Evolutionary conservation across 192 early-diverging fungal genomes (phyloP).

Genomic region (Funneliformis mosseae): DNA sequence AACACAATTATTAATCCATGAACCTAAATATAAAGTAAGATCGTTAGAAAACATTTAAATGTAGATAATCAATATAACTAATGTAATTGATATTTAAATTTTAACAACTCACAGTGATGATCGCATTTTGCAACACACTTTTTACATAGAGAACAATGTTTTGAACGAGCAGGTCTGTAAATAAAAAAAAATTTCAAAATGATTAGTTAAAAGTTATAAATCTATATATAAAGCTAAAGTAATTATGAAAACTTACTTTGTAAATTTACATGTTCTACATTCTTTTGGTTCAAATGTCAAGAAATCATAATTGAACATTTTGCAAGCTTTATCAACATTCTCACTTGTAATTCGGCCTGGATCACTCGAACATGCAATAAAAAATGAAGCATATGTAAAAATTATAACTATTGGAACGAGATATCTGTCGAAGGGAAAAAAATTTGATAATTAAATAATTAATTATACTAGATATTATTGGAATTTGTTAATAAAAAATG

Average conservation of each 20-base stretch:
- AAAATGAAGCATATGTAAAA: slow-evolving; percentile 50
- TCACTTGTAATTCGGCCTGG: slow-evolving; percentile 50
- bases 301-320: slow-evolving; percentile 48
- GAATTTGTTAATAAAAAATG: neutral
- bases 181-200: neutral
- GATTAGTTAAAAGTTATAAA: neutral
- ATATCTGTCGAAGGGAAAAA: slow-evolving; percentile 35
- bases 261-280: slow-evolving; percentile 54
- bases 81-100: neutral
- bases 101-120: slow-evolving; percentile 51
- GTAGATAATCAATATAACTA: neutral
- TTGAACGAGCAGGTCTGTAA: slow-evolving; percentile 56
- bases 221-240: neutral
- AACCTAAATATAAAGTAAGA: slow-evolving; percentile 32
- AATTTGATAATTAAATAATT: neutral
- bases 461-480: neutral
- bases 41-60: neutral
- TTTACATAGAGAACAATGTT: slow-evolving; percentile 60
- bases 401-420: slow-evolving; percentile 47
- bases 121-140: slow-evolving; percentile 51
- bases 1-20: slow-evolving; percentile 58
- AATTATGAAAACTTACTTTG: slow-evolving; percentile 46
- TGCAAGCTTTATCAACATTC: slow-evolving; percentile 45
- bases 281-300: slow-evolving; percentile 52
- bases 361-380: slow-evolving; percentile 48